These are phyloP conservation scores for Calonectria henricotiae DNA, from an alignment of 2,329 filamentous ascomycete genomes.

Conservation along the genomic window DNA sequence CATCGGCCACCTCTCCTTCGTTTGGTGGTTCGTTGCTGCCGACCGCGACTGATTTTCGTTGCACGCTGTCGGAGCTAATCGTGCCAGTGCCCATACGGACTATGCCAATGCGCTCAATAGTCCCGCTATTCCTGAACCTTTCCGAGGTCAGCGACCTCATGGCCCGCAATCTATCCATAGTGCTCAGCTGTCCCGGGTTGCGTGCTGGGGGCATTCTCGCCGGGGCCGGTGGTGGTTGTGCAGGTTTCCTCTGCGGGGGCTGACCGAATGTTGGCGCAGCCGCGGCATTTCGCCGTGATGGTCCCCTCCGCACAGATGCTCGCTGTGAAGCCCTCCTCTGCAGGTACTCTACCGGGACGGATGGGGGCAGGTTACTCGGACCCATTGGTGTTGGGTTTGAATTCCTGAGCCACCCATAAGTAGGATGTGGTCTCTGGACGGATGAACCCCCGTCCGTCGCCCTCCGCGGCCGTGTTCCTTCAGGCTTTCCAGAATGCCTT, in stretches of 20 bases:
- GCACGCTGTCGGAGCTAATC: conserved; percentile 41
- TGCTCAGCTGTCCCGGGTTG: not conserved
- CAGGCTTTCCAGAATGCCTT: conserved; percentile 20
- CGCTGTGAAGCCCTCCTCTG: conserved; percentile 20
- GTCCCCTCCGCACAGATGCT: not conserved
- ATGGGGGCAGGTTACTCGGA: conserved; percentile 1
- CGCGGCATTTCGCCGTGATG: not conserved
- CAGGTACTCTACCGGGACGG: conserved; percentile 24
- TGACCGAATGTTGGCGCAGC: not conserved
- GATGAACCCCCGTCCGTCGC: not conserved
- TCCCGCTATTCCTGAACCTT: conserved; percentile 28
- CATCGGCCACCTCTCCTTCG: not conserved
- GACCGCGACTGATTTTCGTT: conserved; percentile 46
- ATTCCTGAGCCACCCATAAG: not conserved
- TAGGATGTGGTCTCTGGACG: conserved; percentile 23
- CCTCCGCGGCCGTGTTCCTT: not conserved
- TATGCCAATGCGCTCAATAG: conserved; percentile 42
- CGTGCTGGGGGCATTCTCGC: not conserved
- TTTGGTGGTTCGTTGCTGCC: conserved; percentile 4
- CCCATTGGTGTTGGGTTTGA: not conserved
- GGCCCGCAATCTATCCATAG: not conserved
- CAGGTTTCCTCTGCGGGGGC: conserved; percentile 12
- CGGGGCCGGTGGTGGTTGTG: not conserved
- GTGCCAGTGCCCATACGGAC: conserved; percentile 45
- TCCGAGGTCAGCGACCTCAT: conserved; percentile 5